Base-by-base conservation (phyloP, 2,329 filamentous ascomycete species). In the Hypoxylon sp. region DNA sequence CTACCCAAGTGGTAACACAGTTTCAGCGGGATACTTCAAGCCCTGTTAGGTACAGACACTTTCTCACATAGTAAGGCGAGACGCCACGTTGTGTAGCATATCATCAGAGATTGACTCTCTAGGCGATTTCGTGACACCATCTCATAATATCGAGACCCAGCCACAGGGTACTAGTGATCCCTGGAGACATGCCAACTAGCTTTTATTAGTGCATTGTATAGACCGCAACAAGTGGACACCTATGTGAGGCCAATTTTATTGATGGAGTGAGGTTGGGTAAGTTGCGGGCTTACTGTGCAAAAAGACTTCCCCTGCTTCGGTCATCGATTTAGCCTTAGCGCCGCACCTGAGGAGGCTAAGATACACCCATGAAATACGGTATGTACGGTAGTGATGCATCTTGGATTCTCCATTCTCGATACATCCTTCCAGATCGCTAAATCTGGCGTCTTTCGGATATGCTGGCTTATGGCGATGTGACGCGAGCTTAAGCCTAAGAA, bases 81-180 rank as follows among this genome's bases (percentile, higher is more conserved):
- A 59, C 57, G 57, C 65, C 56, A 64, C 41, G 57, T 59, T 50
- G 60, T 55, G 64, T 56, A 56, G 60, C 52, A 55, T 55, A 56
- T 56, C 41, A 62, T 59, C 36, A 57, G 59, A 66, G 49, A 65
- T 60, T 58, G 56, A 60, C 63, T 60, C 55, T 30, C 50, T 63
- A 67, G 60, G 55, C 64, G 60, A 67, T 63, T 68, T 57, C 52
- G 65, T 60, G 61, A 48, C 65, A 67, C 65, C 58, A 57, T 48
- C 56, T 61, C 51, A 61, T 58, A 61, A 60, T 63, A 67, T 28
- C 51, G 48, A 57, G 57, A 36, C 60, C 65, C 50, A 49, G 52
- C 49, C 57, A 49, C 30, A 38, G 51, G 58, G 48, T 55, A 41
- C 38, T 25, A 7, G 41, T 43, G 58, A 38, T 43, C 48, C 57